Conservation (phyloP, 2,329 filamentous ascomycete species). For the Cadophora sp. region DNA sequence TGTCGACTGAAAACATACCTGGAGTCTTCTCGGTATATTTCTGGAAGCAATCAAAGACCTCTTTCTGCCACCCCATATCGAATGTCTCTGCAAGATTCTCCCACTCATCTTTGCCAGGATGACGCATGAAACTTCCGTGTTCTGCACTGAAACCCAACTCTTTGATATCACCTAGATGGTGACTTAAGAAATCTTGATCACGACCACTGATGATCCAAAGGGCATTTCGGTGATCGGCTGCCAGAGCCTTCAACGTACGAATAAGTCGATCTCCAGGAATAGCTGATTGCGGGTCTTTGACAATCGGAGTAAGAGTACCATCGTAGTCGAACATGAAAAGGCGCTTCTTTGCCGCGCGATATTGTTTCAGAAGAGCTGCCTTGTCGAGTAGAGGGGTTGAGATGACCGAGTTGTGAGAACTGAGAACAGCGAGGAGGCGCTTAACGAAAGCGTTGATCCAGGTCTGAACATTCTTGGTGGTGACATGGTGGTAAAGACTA, state of each 20-base stretch:
- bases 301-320: conserved; percentile 93
- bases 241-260: conserved; percentile 78
- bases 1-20: conserved; percentile 58
- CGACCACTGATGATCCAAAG: conserved; percentile 99
- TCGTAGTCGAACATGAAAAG: conserved; percentile 99
- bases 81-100: conserved; percentile 85
- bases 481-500: conserved; percentile 83
- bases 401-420: conserved; percentile 75
- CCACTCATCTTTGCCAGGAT: conserved; percentile 80
- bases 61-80: conserved; percentile 91
- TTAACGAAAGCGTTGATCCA: conserved; percentile 85
- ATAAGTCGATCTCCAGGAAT: conserved; percentile 87
- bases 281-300: conserved; percentile 87
- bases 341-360: conserved; percentile 76
- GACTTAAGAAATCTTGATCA: conserved; percentile 88
- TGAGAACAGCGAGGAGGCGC: conserved; percentile 80
- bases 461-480: conserved; percentile 81
- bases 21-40: conserved; percentile 87
- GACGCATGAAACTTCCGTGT: conserved; percentile 93
- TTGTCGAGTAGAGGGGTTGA: conserved; percentile 85
- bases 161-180: conserved; percentile 90
- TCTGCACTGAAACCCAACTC: conserved; percentile 94
- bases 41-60: conserved; percentile 85
- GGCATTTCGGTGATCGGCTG: conserved; percentile 79
- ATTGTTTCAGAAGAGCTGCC: conserved; percentile 73